These are phyloP conservation scores for Blastomyces percursus DNA, from an alignment of 2,329 filamentous ascomycete genomes.

Conservation along the genomic window DNA sequence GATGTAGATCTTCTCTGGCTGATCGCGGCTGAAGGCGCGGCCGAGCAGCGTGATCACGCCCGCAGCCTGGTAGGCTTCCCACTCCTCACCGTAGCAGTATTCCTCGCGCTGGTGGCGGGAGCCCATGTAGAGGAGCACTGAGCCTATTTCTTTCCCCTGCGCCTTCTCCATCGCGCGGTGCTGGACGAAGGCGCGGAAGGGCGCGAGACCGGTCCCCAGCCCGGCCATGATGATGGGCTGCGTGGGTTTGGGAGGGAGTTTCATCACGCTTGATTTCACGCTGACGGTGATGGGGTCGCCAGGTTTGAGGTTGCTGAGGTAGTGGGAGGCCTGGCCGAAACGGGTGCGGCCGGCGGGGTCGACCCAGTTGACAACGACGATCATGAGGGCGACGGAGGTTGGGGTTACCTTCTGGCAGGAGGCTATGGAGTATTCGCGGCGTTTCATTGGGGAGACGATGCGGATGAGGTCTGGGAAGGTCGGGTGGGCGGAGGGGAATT, in stretches of 20 bases:
- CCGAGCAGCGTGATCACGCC: slow-evolving; percentile 92
- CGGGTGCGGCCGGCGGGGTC: slow-evolving; percentile 78
- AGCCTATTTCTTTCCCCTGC: slow-evolving; percentile 89
- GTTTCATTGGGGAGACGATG: slow-evolving; percentile 85
- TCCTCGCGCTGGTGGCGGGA: slow-evolving; percentile 96
- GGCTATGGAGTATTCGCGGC: slow-evolving; percentile 97
- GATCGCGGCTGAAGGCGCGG: slow-evolving; percentile 88
- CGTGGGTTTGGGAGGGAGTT: slow-evolving; percentile 76
- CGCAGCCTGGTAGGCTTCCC: slow-evolving; percentile 94
- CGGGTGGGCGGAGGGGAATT: slow-evolving; percentile 83
- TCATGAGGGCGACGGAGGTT: slow-evolving; percentile 82
- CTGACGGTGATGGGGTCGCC: slow-evolving; percentile 81
- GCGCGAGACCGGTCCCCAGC: slow-evolving; percentile 91
- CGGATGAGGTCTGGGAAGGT: slow-evolving; percentile 77
- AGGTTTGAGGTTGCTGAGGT: slow-evolving; percentile 63
- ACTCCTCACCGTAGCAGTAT: slow-evolving; percentile 97
- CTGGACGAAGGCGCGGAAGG: slow-evolving; percentile 98
- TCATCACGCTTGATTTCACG: slow-evolving; percentile 98
- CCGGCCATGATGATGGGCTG: slow-evolving; percentile 98
- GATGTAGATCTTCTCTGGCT: slow-evolving; percentile 98
- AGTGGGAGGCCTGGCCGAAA: slow-evolving; percentile 86
- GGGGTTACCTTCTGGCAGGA: slow-evolving; percentile 93
- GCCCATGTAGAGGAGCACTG: slow-evolving; percentile 91
- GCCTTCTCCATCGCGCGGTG: slow-evolving; percentile 96
- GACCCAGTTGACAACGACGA: slow-evolving; percentile 94